These are phyloP conservation scores for Boechera stricta DNA, from an alignment of 345 rosid species.

Conservation along the genomic window DNA sequence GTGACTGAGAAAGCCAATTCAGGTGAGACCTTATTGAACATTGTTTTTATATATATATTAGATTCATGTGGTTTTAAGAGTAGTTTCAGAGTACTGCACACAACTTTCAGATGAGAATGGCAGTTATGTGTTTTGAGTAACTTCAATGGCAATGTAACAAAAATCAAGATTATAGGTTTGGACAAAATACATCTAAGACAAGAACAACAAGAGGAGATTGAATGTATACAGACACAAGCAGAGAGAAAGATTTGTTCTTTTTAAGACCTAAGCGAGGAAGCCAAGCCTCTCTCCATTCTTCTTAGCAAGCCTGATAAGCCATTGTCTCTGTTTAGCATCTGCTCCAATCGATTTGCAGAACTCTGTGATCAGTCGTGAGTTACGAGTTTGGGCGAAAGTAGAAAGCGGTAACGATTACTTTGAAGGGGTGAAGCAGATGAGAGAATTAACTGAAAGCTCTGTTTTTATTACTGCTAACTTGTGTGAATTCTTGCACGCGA, in stretches of 20 bases:
- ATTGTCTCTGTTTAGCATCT: constrained; percentile 95
- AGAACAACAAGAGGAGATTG: constrained; percentile 3
- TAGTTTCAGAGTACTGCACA: background rate
- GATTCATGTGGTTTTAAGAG: constrained; percentile 22
- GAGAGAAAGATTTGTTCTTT: background rate
- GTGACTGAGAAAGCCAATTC: constrained; percentile 3
- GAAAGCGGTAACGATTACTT: constrained; percentile 51
- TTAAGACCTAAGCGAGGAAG: constrained; percentile 67
- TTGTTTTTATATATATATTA: constrained; percentile 3
- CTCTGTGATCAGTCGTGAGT: constrained; percentile 56
- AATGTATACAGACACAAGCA: constrained; percentile 11
- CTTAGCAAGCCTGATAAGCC: constrained; percentile 93
- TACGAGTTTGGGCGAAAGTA: constrained; percentile 45
- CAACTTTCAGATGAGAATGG: constrained; percentile 19
- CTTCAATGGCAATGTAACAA: constrained; percentile 3
- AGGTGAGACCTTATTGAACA: background rate
- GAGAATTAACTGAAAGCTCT: constrained; percentile 61
- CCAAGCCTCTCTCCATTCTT: constrained; percentile 97
- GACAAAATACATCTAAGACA: constrained; percentile 36
- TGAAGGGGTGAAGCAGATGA: constrained; percentile 52
- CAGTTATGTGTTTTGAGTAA: constrained; percentile 13
- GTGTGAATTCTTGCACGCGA: constrained; percentile 72
- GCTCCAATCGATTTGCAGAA: constrained; percentile 98
- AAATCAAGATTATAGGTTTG: constrained; percentile 24
- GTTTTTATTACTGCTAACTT: constrained; percentile 66